Evolutionary conservation across 345 rosid species (phyloP).

Genomic region (Raphanus sativus): DNA sequence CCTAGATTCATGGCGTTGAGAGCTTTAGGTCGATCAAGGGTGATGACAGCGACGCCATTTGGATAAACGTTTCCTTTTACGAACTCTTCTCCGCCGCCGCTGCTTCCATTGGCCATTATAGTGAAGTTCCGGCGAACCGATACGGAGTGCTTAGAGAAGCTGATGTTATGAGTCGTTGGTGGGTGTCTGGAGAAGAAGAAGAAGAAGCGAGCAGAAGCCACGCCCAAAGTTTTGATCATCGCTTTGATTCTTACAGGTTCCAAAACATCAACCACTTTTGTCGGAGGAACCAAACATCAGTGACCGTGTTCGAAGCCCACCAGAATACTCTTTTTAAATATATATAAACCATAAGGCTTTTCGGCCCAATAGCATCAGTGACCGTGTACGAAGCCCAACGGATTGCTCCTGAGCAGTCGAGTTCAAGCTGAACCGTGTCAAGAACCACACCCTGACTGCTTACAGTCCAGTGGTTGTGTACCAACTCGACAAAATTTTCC

Average conservation of each 20-base stretch:
- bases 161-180: background rate
- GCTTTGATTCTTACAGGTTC: background rate
- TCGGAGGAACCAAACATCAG: slow-evolving; percentile 23
- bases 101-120: slow-evolving; percentile 47
- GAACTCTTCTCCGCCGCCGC: slow-evolving; percentile 45
- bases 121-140: slow-evolving; percentile 35
- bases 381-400: no score
- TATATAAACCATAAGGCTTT: background rate
- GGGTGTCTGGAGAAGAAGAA: slow-evolving; percentile 17
- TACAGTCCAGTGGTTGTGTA: no score
- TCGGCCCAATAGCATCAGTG: background rate
- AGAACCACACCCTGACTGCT: no score
- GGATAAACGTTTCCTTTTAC: slow-evolving; percentile 69
- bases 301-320: background rate
- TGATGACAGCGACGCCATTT: slow-evolving; percentile 91
- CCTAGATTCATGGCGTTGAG: slow-evolving; percentile 97
- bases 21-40: slow-evolving; percentile 90
- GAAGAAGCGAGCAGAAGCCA: slow-evolving; percentile 29
- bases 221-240: slow-evolving; percentile 26
- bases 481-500: background rate
- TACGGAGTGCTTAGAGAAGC: background rate
- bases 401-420: no score
- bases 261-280: background rate
- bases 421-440: no score
- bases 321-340: background rate